Evolutionary conservation across 139 green algal genomes (phyloP), one percentile per base, ranked within the genome.

Genomic region (Micromonas commoda): DNA sequence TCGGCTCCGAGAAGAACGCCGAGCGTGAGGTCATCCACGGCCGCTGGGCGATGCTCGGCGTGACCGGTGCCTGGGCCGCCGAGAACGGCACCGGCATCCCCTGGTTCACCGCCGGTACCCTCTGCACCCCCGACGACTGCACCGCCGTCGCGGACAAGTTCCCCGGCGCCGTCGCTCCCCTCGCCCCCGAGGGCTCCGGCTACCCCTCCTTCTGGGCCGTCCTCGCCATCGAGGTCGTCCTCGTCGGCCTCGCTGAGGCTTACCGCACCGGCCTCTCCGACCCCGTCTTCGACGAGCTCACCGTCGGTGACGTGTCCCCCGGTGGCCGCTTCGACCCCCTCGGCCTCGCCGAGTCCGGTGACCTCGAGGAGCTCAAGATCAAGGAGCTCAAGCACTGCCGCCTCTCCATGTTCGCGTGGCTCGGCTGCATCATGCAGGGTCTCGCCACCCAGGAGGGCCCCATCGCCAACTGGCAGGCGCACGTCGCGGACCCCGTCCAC

Each of bases 11-110:
- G 39, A 79, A 79, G 73, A 79, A 79, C 73, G 73, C 60, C 73
- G 73, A 97, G 77, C 85, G 91, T 74, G 93, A 97, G 90, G 83
- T 97, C 69, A 80, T 96, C 38, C 92, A 97, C 87, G 79, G 84
- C 79, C 88, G 93, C 78, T 93, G 85, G 68, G 93, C 93, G 71
- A 96, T 97, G 92, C 77, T 87, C 31, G 93, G 81, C 64, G 91
- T 93, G 23, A 92, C 92, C 51, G 93, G 93, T 66, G 96, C 96
- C 77, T 79, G 73, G 73, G 73, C 73, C 31, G 60, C 73, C 31
- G 73, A 79, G 37, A 79, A 79, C 73, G 73, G 73, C 57, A 79
- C 73, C n/a, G 73, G 73, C 60, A 71, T 79, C 57, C 73, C 73
- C 31, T 79, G 73, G 73, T 79, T 79, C 73, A 72, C 53, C 26